Evolutionary conservation across 2,329 filamentous ascomycete species (phyloP).

Genomic region (Fusarium irregulare): DNA sequence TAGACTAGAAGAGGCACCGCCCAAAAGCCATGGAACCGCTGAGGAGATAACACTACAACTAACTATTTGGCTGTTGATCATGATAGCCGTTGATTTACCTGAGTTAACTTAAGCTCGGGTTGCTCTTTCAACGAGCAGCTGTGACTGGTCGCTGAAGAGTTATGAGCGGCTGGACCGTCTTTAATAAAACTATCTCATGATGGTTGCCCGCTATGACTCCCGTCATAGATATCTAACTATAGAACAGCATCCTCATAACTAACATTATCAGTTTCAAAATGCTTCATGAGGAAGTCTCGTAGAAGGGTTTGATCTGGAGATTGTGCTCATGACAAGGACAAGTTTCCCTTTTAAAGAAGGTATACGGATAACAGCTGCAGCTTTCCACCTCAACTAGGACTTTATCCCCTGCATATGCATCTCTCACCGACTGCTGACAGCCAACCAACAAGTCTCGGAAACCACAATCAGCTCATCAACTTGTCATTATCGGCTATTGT

Average conservation of each 20-base stretch:
- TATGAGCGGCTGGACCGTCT: neutral
- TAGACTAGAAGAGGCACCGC: conserved; percentile 35
- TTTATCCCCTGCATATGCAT: conserved; percentile 26
- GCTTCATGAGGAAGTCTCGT: neutral
- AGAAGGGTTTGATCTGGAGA: neutral
- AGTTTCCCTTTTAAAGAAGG: conserved; percentile 9
- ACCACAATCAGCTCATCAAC: conserved; percentile 37
- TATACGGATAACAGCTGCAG: conserved; percentile 17
- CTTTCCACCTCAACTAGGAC: neutral
- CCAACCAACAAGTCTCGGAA: conserved; percentile 36
- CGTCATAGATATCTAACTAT: conserved; percentile 12
- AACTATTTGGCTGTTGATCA: conserved; percentile 1
- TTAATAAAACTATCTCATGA: conserved; percentile 10
- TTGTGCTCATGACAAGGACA: conserved; percentile 22
- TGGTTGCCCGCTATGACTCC: conserved; percentile 32
- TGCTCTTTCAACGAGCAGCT: neutral
- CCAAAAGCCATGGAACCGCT: conserved; percentile 14
- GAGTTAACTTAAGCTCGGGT: neutral
- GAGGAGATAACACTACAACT: conserved; percentile 2
- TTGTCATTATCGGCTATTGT: conserved; percentile 16
- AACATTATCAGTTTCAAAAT: neutral
- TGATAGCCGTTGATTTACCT: conserved; percentile 18
- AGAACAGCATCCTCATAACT: neutral
- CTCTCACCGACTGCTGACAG: conserved; percentile 27
- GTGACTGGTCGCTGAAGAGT: neutral